Percentiles rank a stretch among this genome's conserved stretches.
Conservation (phyloP, 129 eudicot genomes). For the carrot (Daucus carota) region DNA sequence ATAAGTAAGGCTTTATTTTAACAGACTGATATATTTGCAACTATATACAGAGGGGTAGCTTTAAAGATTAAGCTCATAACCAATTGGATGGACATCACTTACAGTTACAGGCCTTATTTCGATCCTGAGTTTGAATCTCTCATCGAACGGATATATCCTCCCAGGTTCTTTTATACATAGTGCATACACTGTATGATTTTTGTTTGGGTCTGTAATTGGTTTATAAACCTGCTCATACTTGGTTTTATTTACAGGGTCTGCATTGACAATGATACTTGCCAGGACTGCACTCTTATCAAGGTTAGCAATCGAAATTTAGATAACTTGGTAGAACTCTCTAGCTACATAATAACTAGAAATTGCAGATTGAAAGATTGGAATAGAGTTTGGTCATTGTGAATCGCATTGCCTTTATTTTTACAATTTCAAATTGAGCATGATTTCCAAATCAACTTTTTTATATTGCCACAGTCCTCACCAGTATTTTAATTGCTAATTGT, state of each 20-base stretch:
- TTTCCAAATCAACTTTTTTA: neutral
- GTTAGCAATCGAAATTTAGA: constrained; percentile 25
- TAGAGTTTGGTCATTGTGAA: neutral
- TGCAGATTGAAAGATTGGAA: neutral
- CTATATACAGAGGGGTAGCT: neutral
- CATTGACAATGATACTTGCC: constrained; percentile 62
- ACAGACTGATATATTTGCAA: neutral
- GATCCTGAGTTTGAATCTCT: constrained; percentile 60
- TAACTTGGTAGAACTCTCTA: neutral
- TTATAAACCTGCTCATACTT: neutral
- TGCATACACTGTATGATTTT: neutral
- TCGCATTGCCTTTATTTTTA: too few species aligned
- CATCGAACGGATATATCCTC: constrained; percentile 64
- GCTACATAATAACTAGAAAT: neutral
- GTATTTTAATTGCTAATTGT: neutral
- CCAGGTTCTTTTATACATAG: constrained; percentile 17
- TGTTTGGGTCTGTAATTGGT: neutral
- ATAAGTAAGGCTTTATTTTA: neutral
- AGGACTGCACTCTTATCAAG: constrained; percentile 79
- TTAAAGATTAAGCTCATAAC: neutral
- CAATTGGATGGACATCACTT: constrained; percentile 41
- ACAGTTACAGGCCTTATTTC: constrained; percentile 39
- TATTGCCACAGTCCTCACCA: neutral
- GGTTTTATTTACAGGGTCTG: constrained; percentile 55
- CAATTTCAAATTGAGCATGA: neutral